Base-by-base conservation (phyloP, 805 yeast genomes). In the Blastobotrys robertii region DNA sequence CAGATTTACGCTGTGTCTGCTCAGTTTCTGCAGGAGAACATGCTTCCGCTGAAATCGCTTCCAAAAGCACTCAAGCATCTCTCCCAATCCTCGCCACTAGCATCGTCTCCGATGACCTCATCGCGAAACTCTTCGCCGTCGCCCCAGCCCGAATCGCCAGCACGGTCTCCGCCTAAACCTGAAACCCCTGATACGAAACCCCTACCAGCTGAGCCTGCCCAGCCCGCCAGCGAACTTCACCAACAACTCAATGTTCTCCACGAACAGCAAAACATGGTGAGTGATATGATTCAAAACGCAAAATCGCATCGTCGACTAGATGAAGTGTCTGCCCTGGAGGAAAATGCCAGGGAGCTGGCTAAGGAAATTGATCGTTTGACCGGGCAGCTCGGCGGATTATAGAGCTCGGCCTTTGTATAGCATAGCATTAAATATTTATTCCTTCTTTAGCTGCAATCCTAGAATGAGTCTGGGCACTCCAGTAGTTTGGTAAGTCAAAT, bases 161-260 rank as follows among this genome's bases (percentile, higher is more conserved):
- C 8, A 9, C 29, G 14, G 37, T 7, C 29, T 35, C 25, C 12
- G 41, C 14, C 4, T 28, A 13, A 9, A 16, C 35, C 12, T 35
- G 34, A 4, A 15, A 8, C n/a, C 28, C 40, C 6, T 30, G 22
- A 10, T 4, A 13, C n/a, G n/a, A 33, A 9, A 34, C 41, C n/a
- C 42, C 44, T 15, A 31, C 49, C 9, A 32, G 37, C 11, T 42
- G 25, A 19, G 25, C 25, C 25, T 19, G 6, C 25, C 6, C 25
- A 19, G 25, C 25, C 25, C 25, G 6, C 38, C 30, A 31, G 33
- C 30, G 68, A 87, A 35, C 70, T 70, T 39, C 62, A 69, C 22
- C 90, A 86, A 50, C 80, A 81, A 50, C 63, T 88, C 45, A 83
- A 88, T 81, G 96, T 90, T 8, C 63, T 86, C 55, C 81, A 81